Conservation (phyloP, 192 early-diverging fungal species). For the Phycomyces nitens region DNA sequence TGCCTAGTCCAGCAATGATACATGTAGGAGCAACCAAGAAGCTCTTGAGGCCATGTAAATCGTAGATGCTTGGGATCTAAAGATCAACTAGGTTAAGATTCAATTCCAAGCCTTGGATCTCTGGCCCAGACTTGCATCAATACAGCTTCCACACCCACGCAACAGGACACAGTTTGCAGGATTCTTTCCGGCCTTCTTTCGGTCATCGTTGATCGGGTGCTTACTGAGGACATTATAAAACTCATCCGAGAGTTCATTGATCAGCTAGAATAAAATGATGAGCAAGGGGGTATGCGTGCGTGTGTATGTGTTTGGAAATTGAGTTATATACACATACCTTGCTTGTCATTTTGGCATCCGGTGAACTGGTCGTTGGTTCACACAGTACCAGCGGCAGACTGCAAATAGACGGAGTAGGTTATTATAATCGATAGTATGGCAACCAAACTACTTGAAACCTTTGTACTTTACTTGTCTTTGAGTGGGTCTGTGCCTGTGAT, state of each 20-base stretch:
- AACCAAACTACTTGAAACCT: not conserved
- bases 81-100: not conserved
- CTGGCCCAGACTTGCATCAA: conserved; percentile 30
- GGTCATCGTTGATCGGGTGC: conserved; percentile 27
- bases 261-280: conserved; percentile 12
- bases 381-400: conserved; percentile 26
- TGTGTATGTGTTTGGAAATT: too few relatives aligned
- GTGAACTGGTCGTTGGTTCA: conserved; percentile 13
- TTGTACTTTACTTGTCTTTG: conserved; percentile 26
- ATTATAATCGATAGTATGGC: not conserved
- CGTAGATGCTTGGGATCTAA: conserved; percentile 23
- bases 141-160: conserved; percentile 32
- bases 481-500: conserved; percentile 37
- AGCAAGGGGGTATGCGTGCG: too few relatives aligned
- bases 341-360: conserved; percentile 26
- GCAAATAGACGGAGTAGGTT: not conserved
- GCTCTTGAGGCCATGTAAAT: conserved; percentile 23
- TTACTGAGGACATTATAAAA: conserved; percentile 8
- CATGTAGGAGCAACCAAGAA: conserved; percentile 37
- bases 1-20: conserved; percentile 36
- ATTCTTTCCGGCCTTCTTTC: conserved; percentile 17
- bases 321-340: too few relatives aligned
- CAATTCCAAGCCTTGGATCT: not conserved
- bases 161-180: conserved; percentile 33
- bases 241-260: conserved; percentile 28